phyloP scores from a whole-genome alignment of 2,329 filamentous ascomycete genomes.

The Sarocladium oryzae region DNA sequence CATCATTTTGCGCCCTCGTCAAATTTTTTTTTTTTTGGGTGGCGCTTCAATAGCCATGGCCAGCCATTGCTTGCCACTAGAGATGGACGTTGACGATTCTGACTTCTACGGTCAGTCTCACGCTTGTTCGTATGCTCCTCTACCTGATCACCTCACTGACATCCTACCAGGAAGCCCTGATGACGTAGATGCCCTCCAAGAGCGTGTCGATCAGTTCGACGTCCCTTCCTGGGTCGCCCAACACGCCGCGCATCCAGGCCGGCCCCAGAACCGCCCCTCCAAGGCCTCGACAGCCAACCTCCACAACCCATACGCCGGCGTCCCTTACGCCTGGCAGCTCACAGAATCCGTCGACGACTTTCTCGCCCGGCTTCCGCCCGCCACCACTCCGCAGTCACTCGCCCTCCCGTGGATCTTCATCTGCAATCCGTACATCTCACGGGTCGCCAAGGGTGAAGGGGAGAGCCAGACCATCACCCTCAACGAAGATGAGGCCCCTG shows the following conservation, averaged over 20 bases:
- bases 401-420: slow-evolving; percentile 66
- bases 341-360: slow-evolving; percentile 60
- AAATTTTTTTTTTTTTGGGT: no score
- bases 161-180: slow-evolving; percentile 45
- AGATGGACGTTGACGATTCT: slow-evolving; percentile 42
- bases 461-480: slow-evolving; percentile 24
- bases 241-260: slow-evolving; percentile 21
- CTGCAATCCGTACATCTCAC: slow-evolving; percentile 52
- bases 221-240: slow-evolving; percentile 34
- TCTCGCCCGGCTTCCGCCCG: slow-evolving; percentile 60
- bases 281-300: slow-evolving; percentile 24
- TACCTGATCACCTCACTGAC: neutral
- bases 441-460: slow-evolving; percentile 23
- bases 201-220: slow-evolving; percentile 45
- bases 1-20: neutral
- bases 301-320: slow-evolving; percentile 54
- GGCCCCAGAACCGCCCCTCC: slow-evolving; percentile 15
- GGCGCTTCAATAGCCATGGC: no score
- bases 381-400: slow-evolving; percentile 43
- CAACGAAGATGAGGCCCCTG: slow-evolving; percentile 43
- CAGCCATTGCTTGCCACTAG: neutral
- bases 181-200: slow-evolving; percentile 39
- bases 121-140: neutral
- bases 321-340: slow-evolving; percentile 53
- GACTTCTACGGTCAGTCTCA: slow-evolving; percentile 47